Evolutionary conservation across 2,329 filamentous ascomycete genomes (phyloP), one percentile per base, ranked within the genome.

Genomic region (Microdochium paspali): DNA sequence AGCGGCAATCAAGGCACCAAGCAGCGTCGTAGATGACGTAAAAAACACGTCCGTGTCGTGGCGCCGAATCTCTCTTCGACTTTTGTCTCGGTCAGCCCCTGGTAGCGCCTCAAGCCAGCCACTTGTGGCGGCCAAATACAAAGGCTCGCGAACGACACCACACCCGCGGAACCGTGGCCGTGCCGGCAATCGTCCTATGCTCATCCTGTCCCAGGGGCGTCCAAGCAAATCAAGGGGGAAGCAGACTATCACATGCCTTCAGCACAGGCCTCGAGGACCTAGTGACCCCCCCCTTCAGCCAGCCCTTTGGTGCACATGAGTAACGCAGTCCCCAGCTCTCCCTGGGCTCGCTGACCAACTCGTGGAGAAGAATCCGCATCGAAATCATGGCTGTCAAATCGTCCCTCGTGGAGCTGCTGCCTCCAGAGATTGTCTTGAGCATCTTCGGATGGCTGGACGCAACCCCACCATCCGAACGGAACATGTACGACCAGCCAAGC

Each of bases 341-440:
- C 40, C 48, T 45, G 48, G 44, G n/a, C 5, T n/a, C 46, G 12
- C 26, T 18, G 40, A 26, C 21, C n/a, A 30, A 12, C 20, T 18
- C 35, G 6, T 20, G 13, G 35, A 40, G 35, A 9, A 18, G 15
- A n/a, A 20, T 20, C 15, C 5, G 35, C n/a, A 10, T 18, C 18
- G 6, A 18, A 20, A 21, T 5, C 10, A 40, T 40, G 35, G 31
- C 31, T 5, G 3, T 5, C 35, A n/a, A 40, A 40, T 21, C 35
- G n/a, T n/a, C n/a, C 23, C 35, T 21, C 4, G 60, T 68, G 56
- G 51, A 64, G 24, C 47, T 55, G 24, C 69, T 86, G 20, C 83
- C 82, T 2, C 78, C 76, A 51, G 83, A 87, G 64, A 64, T 86
- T 43, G 63, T 84, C 21, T 60, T 73, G 46, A 68, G 76, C 3